Percentiles rank a stretch among this genome's conserved stretches.
Evolutionary conservation across 352 stramenopile genomes (phyloP).

Genomic region (Phytophthora citrophthora): DNA sequence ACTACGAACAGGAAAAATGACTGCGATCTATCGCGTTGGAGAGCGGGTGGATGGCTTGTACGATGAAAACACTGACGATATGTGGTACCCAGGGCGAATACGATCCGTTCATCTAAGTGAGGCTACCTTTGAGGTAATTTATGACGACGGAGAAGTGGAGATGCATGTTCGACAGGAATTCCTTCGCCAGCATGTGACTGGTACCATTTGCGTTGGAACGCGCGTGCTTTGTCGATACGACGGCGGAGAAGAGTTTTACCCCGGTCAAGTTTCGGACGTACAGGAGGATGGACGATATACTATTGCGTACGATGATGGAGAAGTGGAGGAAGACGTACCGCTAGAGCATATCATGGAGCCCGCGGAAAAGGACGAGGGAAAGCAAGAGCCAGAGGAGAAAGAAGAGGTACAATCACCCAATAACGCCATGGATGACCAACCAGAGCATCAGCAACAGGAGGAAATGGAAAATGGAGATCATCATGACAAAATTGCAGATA

Average conservation of each 20-base stretch:
- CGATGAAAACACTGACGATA: slow-evolving; percentile 77
- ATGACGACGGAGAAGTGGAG: slow-evolving; percentile 82
- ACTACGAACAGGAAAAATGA: slow-evolving; percentile 13
- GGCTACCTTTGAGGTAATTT: slow-evolving; percentile 60
- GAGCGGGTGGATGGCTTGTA: slow-evolving; percentile 83
- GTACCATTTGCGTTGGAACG: slow-evolving; percentile 81
- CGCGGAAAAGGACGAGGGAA: background rate
- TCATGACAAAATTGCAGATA: background rate
- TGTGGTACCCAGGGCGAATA: slow-evolving; percentile 79
- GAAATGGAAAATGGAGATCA: slow-evolving; percentile 19
- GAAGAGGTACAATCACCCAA: background rate
- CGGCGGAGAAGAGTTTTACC: slow-evolving; percentile 73
- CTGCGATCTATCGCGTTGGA: slow-evolving; percentile 43
- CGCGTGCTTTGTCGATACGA: slow-evolving; percentile 74
- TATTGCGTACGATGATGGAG: slow-evolving; percentile 83
- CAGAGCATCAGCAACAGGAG: slow-evolving; percentile 13
- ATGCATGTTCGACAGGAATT: slow-evolving; percentile 41
- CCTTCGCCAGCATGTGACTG: slow-evolving; percentile 56
- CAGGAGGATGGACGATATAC: slow-evolving; percentile 71
- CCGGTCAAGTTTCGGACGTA: slow-evolving; percentile 65
- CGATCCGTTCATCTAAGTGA: slow-evolving; percentile 36
- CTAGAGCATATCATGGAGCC: slow-evolving; percentile 62
- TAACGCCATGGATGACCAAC: background rate
- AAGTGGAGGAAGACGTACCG: slow-evolving; percentile 66
- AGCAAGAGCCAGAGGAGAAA: slow-evolving; percentile 19